A percentile compares a stretch with the other conserved stretches of the same genome.
Evolutionary conservation across 106 monocot species (phyloP).

Genomic region (Vanilla planifolia): DNA sequence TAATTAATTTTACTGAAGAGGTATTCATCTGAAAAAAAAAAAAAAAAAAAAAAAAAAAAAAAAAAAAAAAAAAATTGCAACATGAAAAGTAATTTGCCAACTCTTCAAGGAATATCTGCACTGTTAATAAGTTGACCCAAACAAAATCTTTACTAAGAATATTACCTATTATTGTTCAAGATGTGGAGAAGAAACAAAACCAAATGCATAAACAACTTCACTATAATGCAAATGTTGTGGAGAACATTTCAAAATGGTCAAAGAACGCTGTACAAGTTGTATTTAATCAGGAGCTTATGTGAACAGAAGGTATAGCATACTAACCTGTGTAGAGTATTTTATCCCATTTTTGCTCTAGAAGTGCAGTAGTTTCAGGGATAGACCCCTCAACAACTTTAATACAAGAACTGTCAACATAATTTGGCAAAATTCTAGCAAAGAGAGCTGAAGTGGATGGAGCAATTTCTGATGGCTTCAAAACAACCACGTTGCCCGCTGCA

Average conservation of each 20-base stretch:
- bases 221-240: not conserved
- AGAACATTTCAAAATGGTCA: not conserved
- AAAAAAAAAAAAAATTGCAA: not conserved
- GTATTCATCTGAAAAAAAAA: not conserved
- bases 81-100: not conserved
- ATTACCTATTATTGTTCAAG: not conserved
- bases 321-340: conserved; percentile 89
- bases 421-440: conserved; percentile 37
- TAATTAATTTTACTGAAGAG: too few species aligned
- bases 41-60: not conserved
- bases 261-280: too few species aligned
- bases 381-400: conserved; percentile 77
- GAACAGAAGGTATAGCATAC: not conserved
- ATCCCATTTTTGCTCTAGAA: conserved; percentile 81
- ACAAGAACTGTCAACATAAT: conserved; percentile 54
- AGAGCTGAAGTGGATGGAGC: conserved; percentile 47
- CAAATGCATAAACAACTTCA: not conserved
- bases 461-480: conserved; percentile 57
- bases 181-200: not conserved
- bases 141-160: too few species aligned
- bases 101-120: not conserved
- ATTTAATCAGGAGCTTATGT: too few species aligned
- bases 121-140: too few species aligned
- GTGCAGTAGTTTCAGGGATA: conserved; percentile 56
- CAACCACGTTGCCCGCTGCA: conserved; percentile 59